Base-by-base conservation (phyloP, 805 yeast genomes). In the Deakozyma indianensis region DNA sequence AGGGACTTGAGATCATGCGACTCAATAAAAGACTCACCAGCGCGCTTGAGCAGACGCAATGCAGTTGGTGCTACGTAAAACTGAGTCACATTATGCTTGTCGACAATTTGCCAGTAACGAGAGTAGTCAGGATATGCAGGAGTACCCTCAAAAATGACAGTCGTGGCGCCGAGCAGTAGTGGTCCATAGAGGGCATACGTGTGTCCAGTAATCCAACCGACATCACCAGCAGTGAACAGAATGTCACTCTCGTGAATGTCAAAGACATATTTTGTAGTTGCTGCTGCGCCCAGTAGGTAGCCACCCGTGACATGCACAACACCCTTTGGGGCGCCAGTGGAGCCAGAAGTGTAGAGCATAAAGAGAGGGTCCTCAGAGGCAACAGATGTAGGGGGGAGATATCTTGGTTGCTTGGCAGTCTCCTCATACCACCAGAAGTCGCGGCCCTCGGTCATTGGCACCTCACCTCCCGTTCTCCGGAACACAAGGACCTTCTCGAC, bases 161-260 rank as follows among this genome's bases (percentile, higher is more conserved):
- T 79, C 42, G 97, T 80, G 45, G 88, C 84, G 65, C 97, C 98
- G 27, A 79, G 63, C 24, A 78, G 67, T 54, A 92, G 75, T 38
- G 98, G 98, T 49, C 97, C 97, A 60, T 92, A 92, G 42, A 90
- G 75, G 41, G 86, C 95, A 61, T 90, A 92, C 7, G 96, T 83
- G 66, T 92, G 98, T 55, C 97, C 97, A 16, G 98, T 92, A 62
- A 92, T 92, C 97, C 98, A 92, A 61, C 98, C 97, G 47, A 92
- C 86, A 63, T 92, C 97, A 60, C 97, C 97, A 35, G 97, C 97
- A 38, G 97, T 90, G 71, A 92, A 90, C 50, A 90, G 66, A 41
- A 83, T 73, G 64, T 92, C 97, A 50, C 81, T 83, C 48, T 78
- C 78, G 60, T 86, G 95, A 43, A 92, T 78, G 63, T 94, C 97